A percentile compares a stretch with the other conserved stretches of the same genome.
These are phyloP conservation scores for Scleroderma bovista DNA, from an alignment of 768 basidiomycete genomes.

Conservation along the genomic window DNA sequence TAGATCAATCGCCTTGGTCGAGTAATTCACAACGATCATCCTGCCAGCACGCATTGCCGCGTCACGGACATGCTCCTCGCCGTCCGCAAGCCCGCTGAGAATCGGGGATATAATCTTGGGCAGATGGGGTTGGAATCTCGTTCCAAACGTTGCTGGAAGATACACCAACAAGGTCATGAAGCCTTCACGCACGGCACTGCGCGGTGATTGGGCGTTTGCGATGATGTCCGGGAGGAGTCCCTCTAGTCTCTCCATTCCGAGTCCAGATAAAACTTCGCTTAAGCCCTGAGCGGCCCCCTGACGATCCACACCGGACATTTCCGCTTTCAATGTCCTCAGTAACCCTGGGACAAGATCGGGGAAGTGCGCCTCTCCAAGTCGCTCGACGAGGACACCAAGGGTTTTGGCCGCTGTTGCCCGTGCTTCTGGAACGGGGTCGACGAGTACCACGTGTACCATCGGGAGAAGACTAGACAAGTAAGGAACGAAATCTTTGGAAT, in stretches of 20 bases:
- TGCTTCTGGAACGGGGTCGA: constrained; percentile 97
- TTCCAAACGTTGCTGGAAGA: constrained; percentile 92
- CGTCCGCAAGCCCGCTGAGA: constrained; percentile 83
- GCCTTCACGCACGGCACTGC: constrained; percentile 91
- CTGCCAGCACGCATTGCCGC: constrained; percentile 98
- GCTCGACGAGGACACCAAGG: constrained; percentile 92
- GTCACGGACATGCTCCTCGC: constrained; percentile 92
- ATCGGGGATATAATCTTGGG: constrained; percentile 93
- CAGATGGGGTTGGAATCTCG: constrained; percentile 92
- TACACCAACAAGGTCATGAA: constrained; percentile 98
- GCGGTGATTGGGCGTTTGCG: constrained; percentile 81
- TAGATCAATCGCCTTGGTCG: constrained; percentile 85
- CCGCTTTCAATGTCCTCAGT: constrained; percentile 82
- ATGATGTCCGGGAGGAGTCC: constrained; percentile 92
- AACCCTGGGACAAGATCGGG: constrained; percentile 92
- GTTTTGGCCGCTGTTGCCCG: constrained; percentile 96
- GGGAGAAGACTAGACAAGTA: constrained; percentile 88
- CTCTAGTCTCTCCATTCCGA: constrained; percentile 97
- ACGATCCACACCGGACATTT: constrained; percentile 91
- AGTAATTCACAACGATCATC: constrained; percentile 96
- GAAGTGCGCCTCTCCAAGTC: constrained; percentile 91
- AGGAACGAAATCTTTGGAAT: constrained; percentile 89
- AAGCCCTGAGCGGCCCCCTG: constrained; percentile 98
- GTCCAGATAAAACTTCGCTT: constrained; percentile 88
- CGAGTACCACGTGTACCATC: constrained; percentile 84